These are phyloP conservation scores for Paragyromitra xinjiangensis DNA, from an alignment of 495 filamentous ascomycete genomes.

Conservation along the genomic window DNA sequence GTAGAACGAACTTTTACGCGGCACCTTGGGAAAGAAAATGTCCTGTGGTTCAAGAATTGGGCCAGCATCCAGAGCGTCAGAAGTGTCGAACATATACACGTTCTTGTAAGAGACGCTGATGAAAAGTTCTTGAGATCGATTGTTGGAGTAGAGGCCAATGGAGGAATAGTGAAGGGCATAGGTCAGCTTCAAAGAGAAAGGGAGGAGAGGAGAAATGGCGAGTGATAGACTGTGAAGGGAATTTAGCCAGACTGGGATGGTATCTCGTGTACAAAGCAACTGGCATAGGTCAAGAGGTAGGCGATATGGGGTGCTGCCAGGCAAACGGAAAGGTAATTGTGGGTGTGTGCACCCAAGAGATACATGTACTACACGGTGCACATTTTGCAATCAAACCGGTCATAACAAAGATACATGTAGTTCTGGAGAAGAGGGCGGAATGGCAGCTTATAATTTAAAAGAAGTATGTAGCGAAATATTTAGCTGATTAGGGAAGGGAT, in stretches of 20 bases:
- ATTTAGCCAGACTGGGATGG: not conserved
- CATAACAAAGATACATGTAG: too few species aligned
- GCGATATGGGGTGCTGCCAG: too few species aligned
- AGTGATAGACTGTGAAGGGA: constrained; percentile 39
- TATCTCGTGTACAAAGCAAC: constrained; percentile 7
- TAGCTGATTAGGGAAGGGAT: too few species aligned
- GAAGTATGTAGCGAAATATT: too few species aligned
- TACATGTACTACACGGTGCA: too few species aligned
- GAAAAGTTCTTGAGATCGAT: constrained; percentile 43
- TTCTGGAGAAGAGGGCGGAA: too few species aligned
- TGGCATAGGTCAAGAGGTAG: not conserved
- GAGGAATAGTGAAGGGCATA: constrained; percentile 31
- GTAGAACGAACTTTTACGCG: constrained; percentile 73
- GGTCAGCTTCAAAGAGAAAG: constrained; percentile 47
- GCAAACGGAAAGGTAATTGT: not conserved
- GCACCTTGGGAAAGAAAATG: constrained; percentile 67
- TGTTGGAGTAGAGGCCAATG: constrained; percentile 32
- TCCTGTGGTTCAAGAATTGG: constrained; percentile 97
- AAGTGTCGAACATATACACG: constrained; percentile 79
- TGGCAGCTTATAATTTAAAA: too few species aligned
- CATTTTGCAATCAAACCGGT: too few species aligned
- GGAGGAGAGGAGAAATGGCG: constrained; percentile 25
- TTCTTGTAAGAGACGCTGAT: constrained; percentile 52
- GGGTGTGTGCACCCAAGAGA: too few species aligned
- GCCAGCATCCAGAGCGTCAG: constrained; percentile 85